Percentiles rank a stretch among this genome's conserved stretches.
These are phyloP conservation scores for Trichocladium uniseriatum DNA, from an alignment of 495 filamentous ascomycete species.

Conservation along the genomic window DNA sequence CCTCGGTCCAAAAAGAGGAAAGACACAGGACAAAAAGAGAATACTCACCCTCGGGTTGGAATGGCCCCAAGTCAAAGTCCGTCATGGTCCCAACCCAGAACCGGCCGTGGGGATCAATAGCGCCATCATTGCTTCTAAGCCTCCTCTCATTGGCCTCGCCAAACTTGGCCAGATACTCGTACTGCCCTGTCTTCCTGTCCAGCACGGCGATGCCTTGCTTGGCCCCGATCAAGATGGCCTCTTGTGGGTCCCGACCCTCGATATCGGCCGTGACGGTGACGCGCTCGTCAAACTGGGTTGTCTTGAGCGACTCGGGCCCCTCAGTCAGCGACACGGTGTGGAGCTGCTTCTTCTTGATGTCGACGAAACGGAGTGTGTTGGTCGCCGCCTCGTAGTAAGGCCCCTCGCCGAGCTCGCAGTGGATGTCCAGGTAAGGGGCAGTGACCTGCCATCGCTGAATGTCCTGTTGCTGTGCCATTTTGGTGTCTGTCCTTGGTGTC, in stretches of 20 bases:
- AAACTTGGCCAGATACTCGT: conserved; percentile 37
- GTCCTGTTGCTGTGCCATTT: conserved; percentile 17
- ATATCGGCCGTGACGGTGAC: conserved; percentile 82
- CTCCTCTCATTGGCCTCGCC: conserved; percentile 35
- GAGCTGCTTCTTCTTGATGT: conserved; percentile 72
- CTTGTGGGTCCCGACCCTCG: conserved; percentile 50
- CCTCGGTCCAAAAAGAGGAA: background rate
- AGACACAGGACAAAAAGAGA: background rate
- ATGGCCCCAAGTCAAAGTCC: conserved; percentile 49
- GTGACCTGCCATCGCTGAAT: conserved; percentile 38
- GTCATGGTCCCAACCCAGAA: conserved; percentile 92
- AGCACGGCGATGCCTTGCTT: conserved; percentile 74
- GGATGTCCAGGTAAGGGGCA: conserved; percentile 65
- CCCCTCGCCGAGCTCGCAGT: conserved; percentile 71
- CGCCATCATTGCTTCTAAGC: conserved; percentile 69
- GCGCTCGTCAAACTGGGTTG: conserved; percentile 55
- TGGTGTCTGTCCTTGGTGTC: background rate
- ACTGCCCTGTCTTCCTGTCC: conserved; percentile 55
- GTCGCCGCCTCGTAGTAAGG: conserved; percentile 65
- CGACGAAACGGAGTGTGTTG: conserved; percentile 75
- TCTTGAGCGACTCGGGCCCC: conserved; percentile 54
- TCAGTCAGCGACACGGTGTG: conserved; percentile 62
- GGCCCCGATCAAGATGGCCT: conserved; percentile 64
- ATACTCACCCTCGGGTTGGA: conserved; percentile 45
- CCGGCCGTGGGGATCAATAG: conserved; percentile 67